Base-by-base conservation (phyloP, 257 asterid species). In the Nicotiana paniculata region DNA sequence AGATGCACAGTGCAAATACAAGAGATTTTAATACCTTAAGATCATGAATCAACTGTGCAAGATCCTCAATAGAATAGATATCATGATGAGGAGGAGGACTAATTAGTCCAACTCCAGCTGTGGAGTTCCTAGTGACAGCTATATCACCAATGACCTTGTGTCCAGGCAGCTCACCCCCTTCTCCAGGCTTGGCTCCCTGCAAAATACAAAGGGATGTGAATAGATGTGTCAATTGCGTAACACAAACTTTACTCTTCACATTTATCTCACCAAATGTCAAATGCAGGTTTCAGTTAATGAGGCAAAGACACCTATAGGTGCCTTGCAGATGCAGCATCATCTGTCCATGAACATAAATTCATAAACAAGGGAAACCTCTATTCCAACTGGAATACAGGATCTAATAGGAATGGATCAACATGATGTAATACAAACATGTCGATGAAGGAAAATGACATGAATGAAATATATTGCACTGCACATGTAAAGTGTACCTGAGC, bases 111-210 rank as follows among this genome's bases (percentile, higher is more conserved):
- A 96, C 99, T 0, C 99, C 99, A 59, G 99, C 97, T 18, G 99
- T 96, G 75, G 99, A 96, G 82, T 96, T 93, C 90, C 99, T 87
- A 74, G 99, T 96, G 72, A 95, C 89, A 77, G 99, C 99, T 87
- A 96, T 96, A 81, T 96, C 99, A 77, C 98, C 99, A 81, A 96
- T 91, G 85, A 96, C 99, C 89, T 96, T 96, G 88, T 96, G 99
- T 35, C 99, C 99, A 26, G 99, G 99, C 85, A 96, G 99, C 92
- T 96, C 99, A 90, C 99, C 99, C 54, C 99, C 99, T 89, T 96
- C 99, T 81, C 99, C 99, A 61, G 99, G 99, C 88, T 96, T 96
- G 10, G 99, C 99, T 86, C 99, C 99, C 99, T 96, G 93, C 80
- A 85, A 77, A 66, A 83, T 51, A 77, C 62, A 88, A 87, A 43